phyloP scores from a whole-genome alignment of 129 eudicot genomes.

The Apium graveolens region DNA sequence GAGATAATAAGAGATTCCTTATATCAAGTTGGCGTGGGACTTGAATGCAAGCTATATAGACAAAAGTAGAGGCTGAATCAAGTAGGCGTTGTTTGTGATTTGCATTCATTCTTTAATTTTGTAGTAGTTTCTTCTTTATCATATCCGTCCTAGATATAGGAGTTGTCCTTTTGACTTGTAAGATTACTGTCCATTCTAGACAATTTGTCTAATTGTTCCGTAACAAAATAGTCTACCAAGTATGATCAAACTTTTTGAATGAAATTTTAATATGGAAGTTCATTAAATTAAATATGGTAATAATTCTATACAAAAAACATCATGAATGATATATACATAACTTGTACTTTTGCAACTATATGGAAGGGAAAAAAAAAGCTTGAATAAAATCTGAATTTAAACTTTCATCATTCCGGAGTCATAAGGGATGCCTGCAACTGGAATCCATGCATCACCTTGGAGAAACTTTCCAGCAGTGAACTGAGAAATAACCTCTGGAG shows the following conservation, averaged over 20 bases:
- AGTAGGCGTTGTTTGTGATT: too few relatives aligned
- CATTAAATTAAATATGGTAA: background rate
- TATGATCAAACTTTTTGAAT: background rate
- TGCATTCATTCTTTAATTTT: too few relatives aligned
- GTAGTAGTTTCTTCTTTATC: too few relatives aligned
- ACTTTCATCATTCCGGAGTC: constrained; percentile 33
- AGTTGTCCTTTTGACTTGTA: too few relatives aligned
- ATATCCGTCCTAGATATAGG: too few relatives aligned
- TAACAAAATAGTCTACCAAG: background rate
- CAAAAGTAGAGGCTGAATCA: too few relatives aligned
- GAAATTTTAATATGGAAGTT: background rate
- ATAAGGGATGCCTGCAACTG: constrained; percentile 29
- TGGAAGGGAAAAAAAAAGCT: background rate
- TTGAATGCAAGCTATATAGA: too few relatives aligned
- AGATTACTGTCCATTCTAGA: too few relatives aligned
- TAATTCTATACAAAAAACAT: background rate
- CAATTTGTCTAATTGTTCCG: too few relatives aligned
- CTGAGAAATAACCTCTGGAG: constrained; percentile 12
- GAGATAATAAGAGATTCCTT: too few relatives aligned
- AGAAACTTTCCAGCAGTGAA: constrained; percentile 30
- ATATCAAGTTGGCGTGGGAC: too few relatives aligned
- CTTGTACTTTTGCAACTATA: background rate
- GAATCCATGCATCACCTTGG: constrained; percentile 34
- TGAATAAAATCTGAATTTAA: constrained; percentile 1
- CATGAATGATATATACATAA: background rate